These are phyloP conservation scores for Tremella yokohamensis DNA, from an alignment of 768 basidiomycete species.

Conservation along the genomic window DNA sequence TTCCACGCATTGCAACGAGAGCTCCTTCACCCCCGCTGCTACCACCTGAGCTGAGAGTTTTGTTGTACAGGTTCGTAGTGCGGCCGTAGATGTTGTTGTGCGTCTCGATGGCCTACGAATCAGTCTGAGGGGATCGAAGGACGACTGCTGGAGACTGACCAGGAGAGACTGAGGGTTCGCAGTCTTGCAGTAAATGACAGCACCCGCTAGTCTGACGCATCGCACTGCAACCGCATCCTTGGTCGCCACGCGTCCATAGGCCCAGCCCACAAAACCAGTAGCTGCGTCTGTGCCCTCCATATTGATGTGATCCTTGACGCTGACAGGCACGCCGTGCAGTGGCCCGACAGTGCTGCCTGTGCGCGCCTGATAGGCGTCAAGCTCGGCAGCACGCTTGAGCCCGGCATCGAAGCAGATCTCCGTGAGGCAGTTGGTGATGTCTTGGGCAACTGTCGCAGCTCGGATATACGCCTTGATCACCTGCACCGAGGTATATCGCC, in stretches of 20 bases:
- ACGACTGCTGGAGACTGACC: slow-evolving; percentile 18
- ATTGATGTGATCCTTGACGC: slow-evolving; percentile 49
- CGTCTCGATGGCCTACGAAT: slow-evolving; percentile 11
- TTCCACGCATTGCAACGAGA: slow-evolving; percentile 17
- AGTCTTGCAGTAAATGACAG: slow-evolving; percentile 64
- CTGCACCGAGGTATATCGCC: slow-evolving; percentile 21
- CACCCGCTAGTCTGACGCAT: slow-evolving; percentile 63
- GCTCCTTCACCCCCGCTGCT: slow-evolving; percentile 28
- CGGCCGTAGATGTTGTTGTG: slow-evolving; percentile 34
- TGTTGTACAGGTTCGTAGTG: slow-evolving; percentile 27
- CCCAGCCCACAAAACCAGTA: slow-evolving; percentile 62
- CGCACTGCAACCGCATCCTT: slow-evolving; percentile 63
- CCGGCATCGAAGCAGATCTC: slow-evolving; percentile 21
- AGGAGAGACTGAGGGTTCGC: slow-evolving; percentile 64
- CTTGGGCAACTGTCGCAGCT: slow-evolving; percentile 33
- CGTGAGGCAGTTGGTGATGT: slow-evolving; percentile 41
- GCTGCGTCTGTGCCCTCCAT: slow-evolving; percentile 66
- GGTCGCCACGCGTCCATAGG: slow-evolving; percentile 59
- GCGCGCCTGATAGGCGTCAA: slow-evolving; percentile 12
- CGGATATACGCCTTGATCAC: slow-evolving; percentile 29
- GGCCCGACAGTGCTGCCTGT: slow-evolving; percentile 17
- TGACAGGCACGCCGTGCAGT: slow-evolving; percentile 24
- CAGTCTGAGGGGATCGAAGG: neutral
- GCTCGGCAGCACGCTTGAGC: slow-evolving; percentile 10
- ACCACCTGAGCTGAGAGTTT: slow-evolving; percentile 20